These are phyloP conservation scores for Isabelozyma gotoi DNA, from an alignment of 805 yeast species.

Conservation along the genomic window DNA sequence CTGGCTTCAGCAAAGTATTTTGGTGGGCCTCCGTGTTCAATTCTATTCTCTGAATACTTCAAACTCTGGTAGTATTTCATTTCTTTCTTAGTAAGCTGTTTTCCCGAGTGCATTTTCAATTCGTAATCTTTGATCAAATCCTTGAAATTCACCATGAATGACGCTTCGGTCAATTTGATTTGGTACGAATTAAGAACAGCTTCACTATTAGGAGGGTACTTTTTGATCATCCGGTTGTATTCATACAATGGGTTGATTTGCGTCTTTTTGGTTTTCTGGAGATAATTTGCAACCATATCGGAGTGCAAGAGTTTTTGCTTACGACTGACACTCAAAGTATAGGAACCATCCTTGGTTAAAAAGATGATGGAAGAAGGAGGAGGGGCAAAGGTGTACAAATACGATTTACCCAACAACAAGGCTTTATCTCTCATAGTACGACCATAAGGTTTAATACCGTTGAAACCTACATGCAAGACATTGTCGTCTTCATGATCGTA, in stretches of 20 bases:
- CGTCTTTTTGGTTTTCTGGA: slow-evolving; percentile 9
- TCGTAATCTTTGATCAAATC: slow-evolving; percentile 16
- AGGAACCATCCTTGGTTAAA: slow-evolving; percentile 36
- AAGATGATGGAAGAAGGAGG: slow-evolving; percentile 36
- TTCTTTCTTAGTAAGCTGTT: slow-evolving; percentile 15
- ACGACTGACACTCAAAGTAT: slow-evolving; percentile 16
- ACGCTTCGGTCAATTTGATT: slow-evolving; percentile 23
- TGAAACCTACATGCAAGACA: slow-evolving; percentile 34
- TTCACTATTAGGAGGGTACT: slow-evolving; percentile 15
- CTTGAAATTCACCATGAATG: slow-evolving; percentile 23
- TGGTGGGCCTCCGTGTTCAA: slow-evolving; percentile 26
- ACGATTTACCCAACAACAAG: slow-evolving; percentile 34
- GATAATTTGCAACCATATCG: slow-evolving; percentile 20
- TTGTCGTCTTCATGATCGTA: slow-evolving; percentile 16
- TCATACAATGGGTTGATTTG: slow-evolving; percentile 16
- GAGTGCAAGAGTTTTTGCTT: slow-evolving; percentile 17
- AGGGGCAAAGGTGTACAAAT: slow-evolving; percentile 41
- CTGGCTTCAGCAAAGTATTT: slow-evolving; percentile 42
- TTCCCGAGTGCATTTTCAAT: slow-evolving; percentile 13
- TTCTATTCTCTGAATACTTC: slow-evolving; percentile 24
- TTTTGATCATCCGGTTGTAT: slow-evolving; percentile 17
- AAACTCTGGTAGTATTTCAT: slow-evolving; percentile 33
- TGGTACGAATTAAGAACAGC: slow-evolving; percentile 25
- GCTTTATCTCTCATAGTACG: slow-evolving; percentile 27
- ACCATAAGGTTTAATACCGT: slow-evolving; percentile 31